Evolutionary conservation across 768 basidiomycete species (phyloP).

Genomic region (Leccinum pellstonianum): DNA sequence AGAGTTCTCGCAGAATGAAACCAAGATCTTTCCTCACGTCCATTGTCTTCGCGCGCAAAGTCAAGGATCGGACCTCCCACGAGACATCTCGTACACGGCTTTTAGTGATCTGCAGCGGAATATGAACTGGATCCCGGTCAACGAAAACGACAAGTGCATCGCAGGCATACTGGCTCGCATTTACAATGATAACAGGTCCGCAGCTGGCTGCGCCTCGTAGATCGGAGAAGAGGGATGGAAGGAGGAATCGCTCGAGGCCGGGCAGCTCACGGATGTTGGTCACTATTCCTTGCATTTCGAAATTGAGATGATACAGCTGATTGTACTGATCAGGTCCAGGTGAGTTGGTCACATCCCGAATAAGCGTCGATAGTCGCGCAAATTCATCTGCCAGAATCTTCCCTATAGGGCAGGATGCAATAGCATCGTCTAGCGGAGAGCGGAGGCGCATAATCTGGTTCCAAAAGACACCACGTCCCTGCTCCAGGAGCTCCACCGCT

Average conservation of each 20-base stretch:
- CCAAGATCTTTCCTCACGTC: neutral
- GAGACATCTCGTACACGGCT: too few species aligned
- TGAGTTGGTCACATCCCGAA: neutral
- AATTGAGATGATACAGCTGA: neutral
- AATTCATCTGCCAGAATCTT: neutral
- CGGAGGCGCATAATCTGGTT: neutral
- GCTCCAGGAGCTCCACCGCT: neutral
- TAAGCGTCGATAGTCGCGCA: neutral
- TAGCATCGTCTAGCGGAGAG: neutral
- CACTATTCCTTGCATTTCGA: neutral
- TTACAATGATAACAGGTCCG: too few species aligned
- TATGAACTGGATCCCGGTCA: too few species aligned
- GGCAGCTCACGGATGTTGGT: too few species aligned
- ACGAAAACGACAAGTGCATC: too few species aligned
- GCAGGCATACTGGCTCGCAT: too few species aligned
- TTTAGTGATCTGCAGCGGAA: too few species aligned
- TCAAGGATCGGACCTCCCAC: too few species aligned
- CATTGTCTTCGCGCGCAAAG: neutral
- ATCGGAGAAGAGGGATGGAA: too few species aligned
- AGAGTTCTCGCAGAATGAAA: neutral
- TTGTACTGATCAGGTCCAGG: neutral
- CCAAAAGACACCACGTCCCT: neutral
- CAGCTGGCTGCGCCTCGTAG: too few species aligned
- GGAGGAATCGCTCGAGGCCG: too few species aligned
- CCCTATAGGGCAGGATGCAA: neutral